A percentile compares a stretch with the other conserved stretches of the same genome.
These are phyloP conservation scores for Poa pratensis DNA, from an alignment of 176 grass and related monocot genomes.

Conservation along the genomic window DNA sequence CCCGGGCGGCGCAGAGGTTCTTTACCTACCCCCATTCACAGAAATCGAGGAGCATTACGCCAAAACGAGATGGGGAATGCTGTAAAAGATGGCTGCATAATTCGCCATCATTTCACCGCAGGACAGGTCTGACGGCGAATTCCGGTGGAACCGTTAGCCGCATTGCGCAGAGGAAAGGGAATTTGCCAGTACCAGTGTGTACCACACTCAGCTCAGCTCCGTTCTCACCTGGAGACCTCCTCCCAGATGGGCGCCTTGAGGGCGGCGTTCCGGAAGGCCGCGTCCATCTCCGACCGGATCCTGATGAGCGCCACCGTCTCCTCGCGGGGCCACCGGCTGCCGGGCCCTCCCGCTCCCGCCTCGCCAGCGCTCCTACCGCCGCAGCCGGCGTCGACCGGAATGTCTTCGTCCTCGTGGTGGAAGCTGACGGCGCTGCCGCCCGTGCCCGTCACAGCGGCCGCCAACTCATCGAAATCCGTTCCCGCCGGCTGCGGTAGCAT, in stretches of 20 bases:
- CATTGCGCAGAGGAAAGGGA: slow-evolving; percentile 16
- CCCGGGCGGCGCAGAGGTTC: slow-evolving; percentile 45
- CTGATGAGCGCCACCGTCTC: slow-evolving; percentile 91
- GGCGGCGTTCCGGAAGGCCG: slow-evolving; percentile 85
- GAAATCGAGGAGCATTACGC: slow-evolving; percentile 39
- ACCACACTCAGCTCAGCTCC: background rate
- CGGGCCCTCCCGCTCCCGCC: slow-evolving; percentile 42
- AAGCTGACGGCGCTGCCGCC: slow-evolving; percentile 22
- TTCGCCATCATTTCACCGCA: slow-evolving; percentile 58
- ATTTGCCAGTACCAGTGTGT: slow-evolving; percentile 28
- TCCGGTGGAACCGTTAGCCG: slow-evolving; percentile 53
- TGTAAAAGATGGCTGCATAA: slow-evolving; percentile 17
- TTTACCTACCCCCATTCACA: background rate
- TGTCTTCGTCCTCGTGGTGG: slow-evolving; percentile 49
- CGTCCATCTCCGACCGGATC: slow-evolving; percentile 99
- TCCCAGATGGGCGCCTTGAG: slow-evolving; percentile 92
- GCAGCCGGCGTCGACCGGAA: slow-evolving; percentile 18
- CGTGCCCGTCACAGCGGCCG: background rate
- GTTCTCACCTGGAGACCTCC: slow-evolving; percentile 81
- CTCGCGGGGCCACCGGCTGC: slow-evolving; percentile 87
- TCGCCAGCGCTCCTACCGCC: background rate
- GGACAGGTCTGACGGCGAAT: slow-evolving; percentile 41
- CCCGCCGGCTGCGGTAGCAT: slow-evolving; percentile 1
- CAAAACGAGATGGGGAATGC: slow-evolving; percentile 10
- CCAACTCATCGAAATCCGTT: slow-evolving; percentile 39